These are phyloP conservation scores for Diplodia sapinea DNA, from an alignment of 2,329 filamentous ascomycete species.

Conservation along the genomic window DNA sequence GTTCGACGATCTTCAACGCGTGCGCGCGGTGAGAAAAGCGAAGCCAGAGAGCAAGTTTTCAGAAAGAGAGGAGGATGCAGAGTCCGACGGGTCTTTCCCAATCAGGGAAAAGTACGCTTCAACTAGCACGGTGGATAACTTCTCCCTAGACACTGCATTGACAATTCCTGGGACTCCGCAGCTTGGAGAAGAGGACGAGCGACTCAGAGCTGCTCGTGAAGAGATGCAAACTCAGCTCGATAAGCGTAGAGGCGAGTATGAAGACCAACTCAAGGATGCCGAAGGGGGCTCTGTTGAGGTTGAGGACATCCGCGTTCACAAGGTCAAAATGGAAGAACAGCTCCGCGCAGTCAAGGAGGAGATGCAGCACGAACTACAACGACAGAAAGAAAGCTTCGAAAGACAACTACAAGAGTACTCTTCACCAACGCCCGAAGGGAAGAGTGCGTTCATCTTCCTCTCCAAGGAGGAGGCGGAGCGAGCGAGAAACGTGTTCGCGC, in stretches of 20 bases:
- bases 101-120: slow-evolving; percentile 94
- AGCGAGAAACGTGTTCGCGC: slow-evolving; percentile 69
- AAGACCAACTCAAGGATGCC: slow-evolving; percentile 75
- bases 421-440: slow-evolving; percentile 56
- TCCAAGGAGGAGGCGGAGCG: slow-evolving; percentile 73
- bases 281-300: slow-evolving; percentile 78
- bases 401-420: slow-evolving; percentile 69
- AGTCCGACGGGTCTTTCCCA: slow-evolving; percentile 86
- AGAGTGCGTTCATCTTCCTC: slow-evolving; percentile 48
- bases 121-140: slow-evolving; percentile 91
- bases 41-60: slow-evolving; percentile 61
- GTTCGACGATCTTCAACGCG: slow-evolving; percentile 91
- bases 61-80: slow-evolving; percentile 79
- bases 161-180: slow-evolving; percentile 94
- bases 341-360: slow-evolving; percentile 80
- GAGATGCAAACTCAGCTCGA: slow-evolving; percentile 85
- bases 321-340: slow-evolving; percentile 81
- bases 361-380: slow-evolving; percentile 83
- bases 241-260: slow-evolving; percentile 81
- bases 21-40: slow-evolving; percentile 81
- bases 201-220: slow-evolving; percentile 74
- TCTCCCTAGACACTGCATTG: slow-evolving; percentile 90
- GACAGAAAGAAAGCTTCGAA: slow-evolving; percentile 84
- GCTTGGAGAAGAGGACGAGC: slow-evolving; percentile 77
- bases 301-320: slow-evolving; percentile 83